Percentiles rank a stretch among this genome's conserved stretches.
Evolutionary conservation across 306 rosid genomes (phyloP).

Genomic region (Morella rubra): DNA sequence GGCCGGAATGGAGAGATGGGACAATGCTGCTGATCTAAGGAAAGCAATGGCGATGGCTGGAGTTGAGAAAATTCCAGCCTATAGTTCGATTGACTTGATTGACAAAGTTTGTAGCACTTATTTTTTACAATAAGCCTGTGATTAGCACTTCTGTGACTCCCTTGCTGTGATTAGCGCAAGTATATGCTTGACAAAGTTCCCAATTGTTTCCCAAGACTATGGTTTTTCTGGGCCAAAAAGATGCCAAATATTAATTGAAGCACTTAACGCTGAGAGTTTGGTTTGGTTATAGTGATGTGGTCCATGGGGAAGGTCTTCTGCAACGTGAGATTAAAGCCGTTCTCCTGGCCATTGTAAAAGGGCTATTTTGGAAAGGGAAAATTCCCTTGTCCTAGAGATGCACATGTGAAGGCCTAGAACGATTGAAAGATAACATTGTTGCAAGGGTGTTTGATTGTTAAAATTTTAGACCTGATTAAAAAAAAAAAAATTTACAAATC

Average conservation of each 20-base stretch:
- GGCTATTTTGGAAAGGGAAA: too few species aligned
- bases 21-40: slow-evolving; percentile 62
- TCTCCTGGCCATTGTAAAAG: too few species aligned
- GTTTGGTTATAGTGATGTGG: not conserved
- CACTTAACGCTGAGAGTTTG: not conserved
- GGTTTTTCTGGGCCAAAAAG: not conserved
- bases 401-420: too few species aligned
- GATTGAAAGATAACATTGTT: too few species aligned
- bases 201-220: not conserved
- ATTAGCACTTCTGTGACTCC: not conserved
- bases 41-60: slow-evolving; percentile 53
- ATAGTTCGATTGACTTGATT: slow-evolving; percentile 44
- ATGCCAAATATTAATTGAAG: not conserved
- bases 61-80: slow-evolving; percentile 68
- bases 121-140: not conserved
- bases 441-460: too few species aligned
- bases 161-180: not conserved
- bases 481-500: too few species aligned
- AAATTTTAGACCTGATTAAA: too few species aligned
- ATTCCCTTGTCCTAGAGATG: too few species aligned
- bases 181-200: not conserved
- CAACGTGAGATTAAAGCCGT: too few species aligned
- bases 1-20: slow-evolving; percentile 68
- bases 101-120: slow-evolving; percentile 1
- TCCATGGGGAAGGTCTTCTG: not conserved